Evolutionary conservation across 1,284 basidiomycete species (phyloP), one percentile per base, ranked within the genome.

Genomic region (Tylopilus orsonianus): DNA sequence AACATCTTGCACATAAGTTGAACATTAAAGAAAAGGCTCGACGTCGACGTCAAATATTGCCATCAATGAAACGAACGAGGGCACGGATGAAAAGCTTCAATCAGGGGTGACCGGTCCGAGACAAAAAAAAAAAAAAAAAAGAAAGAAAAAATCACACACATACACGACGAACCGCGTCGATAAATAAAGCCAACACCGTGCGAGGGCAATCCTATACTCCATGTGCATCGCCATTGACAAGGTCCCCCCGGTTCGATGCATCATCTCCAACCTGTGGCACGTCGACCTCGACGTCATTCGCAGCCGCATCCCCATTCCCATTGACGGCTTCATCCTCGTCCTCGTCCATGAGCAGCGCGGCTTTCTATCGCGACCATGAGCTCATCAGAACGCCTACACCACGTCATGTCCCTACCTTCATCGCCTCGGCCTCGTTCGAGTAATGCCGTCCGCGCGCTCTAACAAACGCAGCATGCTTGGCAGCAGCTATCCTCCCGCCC

Each of bases 341-440:
- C 2, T 85, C 80, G 2, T 75, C 81, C 68, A 83, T 76, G 45
- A 90, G 67, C 57, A 75, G 67, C 53, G 78, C 75, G 24, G 88
- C 86, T 55, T 75, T 79, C 87, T 90, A 64, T 56, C n/a, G 13
- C 4, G 14, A 8, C 13, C 8, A 30, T 30, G 4, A 13, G 8
- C 8, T 30, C 29, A 30, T 7, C 29, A 13, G 29, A 7, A 14
- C 29, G 29, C 29, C n/a, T n/a, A 30, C 19, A 1, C 20, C 4
- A 38, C 22, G 48, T 39, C 44, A 54, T 41, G 12, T 33, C 50
- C 66, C 42, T 61, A 86, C 87, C 81, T 90, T 91, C 89, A 95
- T 92, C 27, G 90, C 92, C 62, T 93, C 89, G 1, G 90, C 92
- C 68, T 95, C 92, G 48, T 93, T 93, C 3, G 90, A 91, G 62